phyloP scores from a whole-genome alignment of 768 basidiomycete species.

The Lactarius deliciosus region DNA sequence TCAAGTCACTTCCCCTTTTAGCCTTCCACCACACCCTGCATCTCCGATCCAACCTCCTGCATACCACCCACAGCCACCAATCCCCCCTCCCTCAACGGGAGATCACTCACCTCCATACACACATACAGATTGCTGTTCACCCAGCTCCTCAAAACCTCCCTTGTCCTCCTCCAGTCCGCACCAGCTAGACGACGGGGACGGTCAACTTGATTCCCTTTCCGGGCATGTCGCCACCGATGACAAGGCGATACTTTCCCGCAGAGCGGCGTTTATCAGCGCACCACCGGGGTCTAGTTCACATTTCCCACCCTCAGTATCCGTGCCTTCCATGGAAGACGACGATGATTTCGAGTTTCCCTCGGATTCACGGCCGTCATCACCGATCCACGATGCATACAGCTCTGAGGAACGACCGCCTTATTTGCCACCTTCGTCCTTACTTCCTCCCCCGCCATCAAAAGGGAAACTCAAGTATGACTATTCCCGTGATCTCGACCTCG shows the following conservation, averaged over 20 bases:
- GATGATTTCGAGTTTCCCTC: conserved; percentile 1
- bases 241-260: conserved; percentile 37
- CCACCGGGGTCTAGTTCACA: neutral
- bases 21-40: neutral
- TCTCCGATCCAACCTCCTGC: conserved; percentile 24
- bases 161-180: neutral
- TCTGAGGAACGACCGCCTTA: conserved; percentile 26
- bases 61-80: conserved; percentile 16
- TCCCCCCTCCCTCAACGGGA: conserved; percentile 9
- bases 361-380: conserved; percentile 9
- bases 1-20: neutral
- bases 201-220: conserved; percentile 22
- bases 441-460: conserved; percentile 28
- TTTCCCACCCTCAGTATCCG: conserved; percentile 1
- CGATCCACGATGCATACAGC: neutral
- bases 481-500: conserved; percentile 16
- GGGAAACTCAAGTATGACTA: conserved; percentile 27
- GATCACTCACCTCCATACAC: conserved; percentile 13
- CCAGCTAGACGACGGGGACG: neutral
- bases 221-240: conserved; percentile 42
- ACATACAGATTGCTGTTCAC: neutral
- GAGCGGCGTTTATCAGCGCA: conserved; percentile 33
- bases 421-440: conserved; percentile 15
- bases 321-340: conserved; percentile 27
- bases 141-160: conserved; percentile 19